Conservation (phyloP, 495 filamentous ascomycete species). For the Talaromyces adpressus region DNA sequence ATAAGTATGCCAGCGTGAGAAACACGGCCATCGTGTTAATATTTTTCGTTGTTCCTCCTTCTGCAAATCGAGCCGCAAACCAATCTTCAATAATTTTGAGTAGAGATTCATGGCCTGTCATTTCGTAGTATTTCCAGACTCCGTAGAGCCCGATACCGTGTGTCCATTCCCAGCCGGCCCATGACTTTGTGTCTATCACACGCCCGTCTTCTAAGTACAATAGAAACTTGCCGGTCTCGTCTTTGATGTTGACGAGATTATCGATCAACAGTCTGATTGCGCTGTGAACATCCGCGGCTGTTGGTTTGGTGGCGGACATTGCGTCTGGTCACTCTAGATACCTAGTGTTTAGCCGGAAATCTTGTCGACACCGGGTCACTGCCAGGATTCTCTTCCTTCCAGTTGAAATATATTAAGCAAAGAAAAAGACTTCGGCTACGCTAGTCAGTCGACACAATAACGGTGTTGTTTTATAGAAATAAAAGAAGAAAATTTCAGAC, state of each 20-base stretch:
- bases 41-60: conserved; percentile 68
- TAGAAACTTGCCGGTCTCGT: conserved; percentile 62
- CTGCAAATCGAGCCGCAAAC: conserved; percentile 57
- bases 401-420: not conserved
- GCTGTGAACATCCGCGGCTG: conserved; percentile 38
- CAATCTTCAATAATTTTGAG: conserved; percentile 58
- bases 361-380: not conserved
- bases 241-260: conserved; percentile 63
- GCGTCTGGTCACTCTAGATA: not conserved
- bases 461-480: not conserved
- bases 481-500: too few species aligned
- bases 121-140: conserved; percentile 67
- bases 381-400: not conserved
- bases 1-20: conserved; percentile 62
- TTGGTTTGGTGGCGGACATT: conserved; percentile 16
- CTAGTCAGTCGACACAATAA: not conserved
- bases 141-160: conserved; percentile 72
- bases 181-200: conserved; percentile 72
- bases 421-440: not conserved
- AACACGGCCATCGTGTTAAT: conserved; percentile 76
- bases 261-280: conserved; percentile 55
- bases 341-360: not conserved
- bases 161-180: conserved; percentile 76
- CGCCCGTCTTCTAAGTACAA: conserved; percentile 59
- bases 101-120: conserved; percentile 46